Percentiles rank a stretch among this genome's conserved stretches.
Evolutionary conservation across 805 yeast genomes (phyloP).

Genomic region (Scheffersomyces amazonensis): DNA sequence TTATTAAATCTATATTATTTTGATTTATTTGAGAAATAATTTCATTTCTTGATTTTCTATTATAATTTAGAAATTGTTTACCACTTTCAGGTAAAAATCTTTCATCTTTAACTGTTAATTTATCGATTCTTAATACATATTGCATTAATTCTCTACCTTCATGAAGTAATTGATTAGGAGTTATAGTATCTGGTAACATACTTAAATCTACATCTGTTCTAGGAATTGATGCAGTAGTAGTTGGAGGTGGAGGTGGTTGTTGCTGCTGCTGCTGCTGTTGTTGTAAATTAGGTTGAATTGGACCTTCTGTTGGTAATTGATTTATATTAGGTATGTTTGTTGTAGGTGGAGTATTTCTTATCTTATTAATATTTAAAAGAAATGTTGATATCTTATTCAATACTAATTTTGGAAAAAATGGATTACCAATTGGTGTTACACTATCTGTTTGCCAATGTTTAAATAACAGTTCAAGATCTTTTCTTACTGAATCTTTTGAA

Average conservation of each 20-base stretch:
- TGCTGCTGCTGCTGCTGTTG: background rate
- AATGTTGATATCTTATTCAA: constrained; percentile 34
- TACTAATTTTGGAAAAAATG: constrained; percentile 28
- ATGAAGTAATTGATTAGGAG: constrained; percentile 32
- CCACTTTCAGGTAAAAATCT: constrained; percentile 5
- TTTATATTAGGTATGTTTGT: background rate
- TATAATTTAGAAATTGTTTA: constrained; percentile 4
- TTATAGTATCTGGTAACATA: constrained; percentile 7
- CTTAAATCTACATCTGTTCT: background rate
- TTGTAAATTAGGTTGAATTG: background rate
- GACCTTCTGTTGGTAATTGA: background rate
- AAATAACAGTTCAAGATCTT: background rate
- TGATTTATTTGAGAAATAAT: constrained; percentile 26
- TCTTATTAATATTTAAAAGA: constrained; percentile 33
- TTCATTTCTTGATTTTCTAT: constrained; percentile 20
- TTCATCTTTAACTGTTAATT: constrained; percentile 7
- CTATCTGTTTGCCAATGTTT: constrained; percentile 15
- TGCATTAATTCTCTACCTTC: constrained; percentile 36
- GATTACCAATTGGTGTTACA: constrained; percentile 30
- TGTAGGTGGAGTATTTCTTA: background rate
- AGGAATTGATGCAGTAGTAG: background rate
- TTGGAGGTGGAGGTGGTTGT: background rate
- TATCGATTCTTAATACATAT: constrained; percentile 27
- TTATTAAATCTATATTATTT: too few species aligned
- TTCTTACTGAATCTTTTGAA: background rate